These are phyloP conservation scores for Endoconidiophora polonica DNA, from an alignment of 2,329 filamentous ascomycete genomes.

Conservation along the genomic window DNA sequence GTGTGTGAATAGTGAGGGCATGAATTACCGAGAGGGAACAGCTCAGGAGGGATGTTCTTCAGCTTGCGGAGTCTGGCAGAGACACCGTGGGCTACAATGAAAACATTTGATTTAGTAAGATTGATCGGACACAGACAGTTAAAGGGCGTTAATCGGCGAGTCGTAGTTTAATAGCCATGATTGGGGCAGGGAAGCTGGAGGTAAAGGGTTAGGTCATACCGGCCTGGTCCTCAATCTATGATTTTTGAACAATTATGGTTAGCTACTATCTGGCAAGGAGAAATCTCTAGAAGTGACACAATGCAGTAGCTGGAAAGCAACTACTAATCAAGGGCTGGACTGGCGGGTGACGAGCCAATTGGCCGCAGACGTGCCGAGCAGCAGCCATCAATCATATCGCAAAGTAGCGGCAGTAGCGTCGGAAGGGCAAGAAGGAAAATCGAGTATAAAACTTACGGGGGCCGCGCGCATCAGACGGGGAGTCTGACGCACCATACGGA, in stretches of 20 bases:
- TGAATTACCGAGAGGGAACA: conserved; percentile 72
- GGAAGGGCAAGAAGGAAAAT: background rate
- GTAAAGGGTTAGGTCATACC: conserved; percentile 33
- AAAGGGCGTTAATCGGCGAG: too few relatives aligned
- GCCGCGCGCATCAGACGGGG: conserved; percentile 51
- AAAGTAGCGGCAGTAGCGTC: conserved; percentile 1
- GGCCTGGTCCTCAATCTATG: conserved; percentile 49
- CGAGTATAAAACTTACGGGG: conserved; percentile 43
- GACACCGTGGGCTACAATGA: conserved; percentile 67
- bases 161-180: too few relatives aligned
- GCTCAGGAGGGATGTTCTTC: conserved; percentile 80
- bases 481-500: conserved; percentile 52
- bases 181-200: background rate
- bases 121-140: too few relatives aligned
- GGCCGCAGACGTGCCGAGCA: too few relatives aligned
- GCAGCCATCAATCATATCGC: background rate
- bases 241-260: conserved; percentile 1
- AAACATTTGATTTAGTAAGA: conserved; percentile 1
- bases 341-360: too few relatives aligned
- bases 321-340: too few relatives aligned
- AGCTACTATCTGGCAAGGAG: too few relatives aligned
- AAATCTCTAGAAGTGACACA: too few relatives aligned
- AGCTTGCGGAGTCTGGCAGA: conserved; percentile 85
- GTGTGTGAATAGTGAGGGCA: conserved; percentile 13
- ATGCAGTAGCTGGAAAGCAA: too few relatives aligned